phyloP scores from a whole-genome alignment of 768 basidiomycete species.

The Podaxis sp. region DNA sequence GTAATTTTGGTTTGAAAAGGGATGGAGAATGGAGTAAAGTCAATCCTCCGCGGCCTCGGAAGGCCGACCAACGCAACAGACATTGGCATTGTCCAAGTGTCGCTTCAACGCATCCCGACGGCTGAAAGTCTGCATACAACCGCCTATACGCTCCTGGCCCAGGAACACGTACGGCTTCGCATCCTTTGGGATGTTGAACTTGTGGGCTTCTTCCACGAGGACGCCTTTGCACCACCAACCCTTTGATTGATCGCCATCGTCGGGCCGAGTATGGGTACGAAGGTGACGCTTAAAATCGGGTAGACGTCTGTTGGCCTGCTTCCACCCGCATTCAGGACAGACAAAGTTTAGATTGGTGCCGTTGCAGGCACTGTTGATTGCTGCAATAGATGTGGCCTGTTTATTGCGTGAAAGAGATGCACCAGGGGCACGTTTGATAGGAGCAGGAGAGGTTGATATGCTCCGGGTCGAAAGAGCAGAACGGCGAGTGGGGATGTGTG shows the following conservation, averaged over 20 bases:
- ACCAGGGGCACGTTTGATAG: slow-evolving; percentile 1
- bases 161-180: slow-evolving; percentile 26
- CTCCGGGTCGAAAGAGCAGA: background rate
- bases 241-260: slow-evolving; percentile 31
- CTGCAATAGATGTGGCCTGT: slow-evolving; percentile 30
- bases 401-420: slow-evolving; percentile 41
- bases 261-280: slow-evolving; percentile 50
- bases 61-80: slow-evolving; percentile 26
- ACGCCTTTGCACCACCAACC: slow-evolving; percentile 42
- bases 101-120: slow-evolving; percentile 44
- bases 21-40: background rate
- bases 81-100: slow-evolving; percentile 36
- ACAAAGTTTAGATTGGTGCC: slow-evolving; percentile 26
- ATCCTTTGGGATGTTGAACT: slow-evolving; percentile 18
- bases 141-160: slow-evolving; percentile 35
- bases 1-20: background rate
- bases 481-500: background rate
- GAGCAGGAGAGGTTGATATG: background rate
- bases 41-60: slow-evolving; percentile 12
- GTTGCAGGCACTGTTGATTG: slow-evolving; percentile 22
- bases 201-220: slow-evolving; percentile 20
- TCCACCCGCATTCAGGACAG: slow-evolving; percentile 48
- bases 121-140: slow-evolving; percentile 41
- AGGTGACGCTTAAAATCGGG: slow-evolving; percentile 63
- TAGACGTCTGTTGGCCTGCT: slow-evolving; percentile 46